Base-by-base conservation (phyloP, 2,329 filamentous ascomycete species). In the Thermothelomyces thermophilus region DNA sequence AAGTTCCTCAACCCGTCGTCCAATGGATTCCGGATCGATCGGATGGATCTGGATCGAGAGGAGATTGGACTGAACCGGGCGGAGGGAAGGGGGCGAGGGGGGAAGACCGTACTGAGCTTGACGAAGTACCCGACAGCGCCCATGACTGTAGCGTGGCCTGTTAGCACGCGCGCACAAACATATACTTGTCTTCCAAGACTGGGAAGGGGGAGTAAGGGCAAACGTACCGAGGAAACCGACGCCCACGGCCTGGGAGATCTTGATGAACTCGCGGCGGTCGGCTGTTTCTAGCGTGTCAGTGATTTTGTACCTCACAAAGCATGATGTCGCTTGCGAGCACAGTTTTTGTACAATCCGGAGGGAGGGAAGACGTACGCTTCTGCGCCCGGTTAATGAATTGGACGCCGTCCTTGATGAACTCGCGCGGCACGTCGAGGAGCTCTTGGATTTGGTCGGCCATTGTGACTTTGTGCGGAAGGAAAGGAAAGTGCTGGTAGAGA, bases 371-470 rank as follows among this genome's bases (percentile, higher is more conserved):
- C 76, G 51, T 68, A 80, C 77, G 79, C 71, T 82, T 82, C 57
- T 77, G 78, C 70, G 78, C 81, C 63, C 75, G 70, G 68, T 75
- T 77, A 67, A 82, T 72, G 71, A 83, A 83, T 60, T 82, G 77
- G 53, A 78, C 72, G 63, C 79, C 79, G 56, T 82, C 79, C 64
- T 70, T 75, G 63, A 82, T 67, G 68, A 86, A 86, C 69, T 84
- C 80, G 65, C 74, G 73, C 62, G 82, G 82, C 65, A 83, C 77
- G 58, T 87, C 84, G 65, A 85, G 76, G 63, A 87, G 72, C 66
- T 86, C 82, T 68, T 86, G 81, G 62, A 87, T 68, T 67, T 83
- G 77, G 67, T 86, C 83, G 68, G 81, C 75, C 79, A 83, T 82
- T 64, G 60, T 71, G 66, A 36, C 33, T 42, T 26, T 9, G 42